Conservation (phyloP, 108 stramenopile genomes). For the Craspedostauros australis region DNA sequence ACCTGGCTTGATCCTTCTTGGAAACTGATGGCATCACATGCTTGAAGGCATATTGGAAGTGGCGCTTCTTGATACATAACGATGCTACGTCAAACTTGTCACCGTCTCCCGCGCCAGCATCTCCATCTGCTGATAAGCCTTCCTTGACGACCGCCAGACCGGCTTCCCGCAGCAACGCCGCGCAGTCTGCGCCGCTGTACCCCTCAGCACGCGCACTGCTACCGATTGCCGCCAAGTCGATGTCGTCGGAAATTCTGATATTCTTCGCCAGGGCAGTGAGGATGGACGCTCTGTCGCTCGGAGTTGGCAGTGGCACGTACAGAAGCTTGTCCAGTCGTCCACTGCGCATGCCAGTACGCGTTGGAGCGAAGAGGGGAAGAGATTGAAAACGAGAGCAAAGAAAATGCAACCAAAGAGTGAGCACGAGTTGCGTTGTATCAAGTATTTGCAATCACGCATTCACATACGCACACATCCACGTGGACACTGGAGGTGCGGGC, state of each 20-base stretch:
- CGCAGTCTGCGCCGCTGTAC: constrained; percentile 88
- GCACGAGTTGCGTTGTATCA: too few species aligned
- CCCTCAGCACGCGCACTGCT: constrained; percentile 64
- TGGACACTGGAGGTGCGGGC: background rate
- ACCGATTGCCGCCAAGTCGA: constrained; percentile 66
- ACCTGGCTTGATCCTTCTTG: constrained; percentile 73
- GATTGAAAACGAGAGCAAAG: background rate
- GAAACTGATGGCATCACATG: constrained; percentile 85
- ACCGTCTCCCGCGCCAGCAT: constrained; percentile 1
- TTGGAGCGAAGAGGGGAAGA: background rate
- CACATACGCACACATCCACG: background rate
- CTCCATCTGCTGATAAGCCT: constrained; percentile 13
- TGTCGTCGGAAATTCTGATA: constrained; percentile 53
- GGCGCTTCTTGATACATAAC: constrained; percentile 50
- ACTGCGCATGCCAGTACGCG: constrained; percentile 25
- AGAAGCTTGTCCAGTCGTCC: constrained; percentile 93
- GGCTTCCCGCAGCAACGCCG: constrained; percentile 82
- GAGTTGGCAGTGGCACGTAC: constrained; percentile 89
- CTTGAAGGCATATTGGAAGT: constrained; percentile 80
- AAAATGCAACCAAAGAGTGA: background rate
- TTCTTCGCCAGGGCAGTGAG: constrained; percentile 62
- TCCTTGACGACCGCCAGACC: constrained; percentile 83
- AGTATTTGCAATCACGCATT: background rate
- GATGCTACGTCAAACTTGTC: constrained; percentile 3
- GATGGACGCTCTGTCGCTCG: constrained; percentile 77